Conservation (phyloP, 495 filamentous ascomycete species). For the Neurospora sp. region DNA sequence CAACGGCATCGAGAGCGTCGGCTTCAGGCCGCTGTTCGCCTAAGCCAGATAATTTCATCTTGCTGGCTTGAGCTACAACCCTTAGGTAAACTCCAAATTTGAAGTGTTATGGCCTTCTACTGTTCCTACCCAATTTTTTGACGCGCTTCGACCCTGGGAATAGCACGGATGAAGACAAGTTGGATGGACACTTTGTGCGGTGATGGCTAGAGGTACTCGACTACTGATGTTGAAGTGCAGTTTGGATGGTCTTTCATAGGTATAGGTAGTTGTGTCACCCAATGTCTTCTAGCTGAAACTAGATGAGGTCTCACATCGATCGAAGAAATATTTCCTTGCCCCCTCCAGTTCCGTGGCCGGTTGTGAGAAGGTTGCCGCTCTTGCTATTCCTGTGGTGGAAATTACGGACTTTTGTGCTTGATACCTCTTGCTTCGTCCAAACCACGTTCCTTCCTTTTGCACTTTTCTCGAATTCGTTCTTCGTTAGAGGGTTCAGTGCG, state of each 20-base stretch:
- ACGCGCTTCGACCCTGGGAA: too few species aligned
- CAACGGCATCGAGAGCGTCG: not conserved
- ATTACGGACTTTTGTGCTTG: not conserved
- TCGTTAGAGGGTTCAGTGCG: not conserved
- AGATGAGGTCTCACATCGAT: not conserved
- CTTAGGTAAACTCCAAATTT: too few species aligned
- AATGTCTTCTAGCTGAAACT: not conserved
- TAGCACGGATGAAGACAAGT: not conserved
- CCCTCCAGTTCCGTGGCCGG: not conserved
- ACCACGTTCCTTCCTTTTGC: not conserved
- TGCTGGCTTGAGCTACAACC: too few species aligned
- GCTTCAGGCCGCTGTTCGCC: not conserved
- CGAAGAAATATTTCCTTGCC: not conserved
- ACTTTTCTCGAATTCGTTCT: not conserved
- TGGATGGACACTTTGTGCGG: not conserved
- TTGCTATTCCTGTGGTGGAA: not conserved
- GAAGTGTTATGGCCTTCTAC: too few species aligned
- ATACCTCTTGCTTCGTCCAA: not conserved
- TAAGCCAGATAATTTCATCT: too few species aligned
- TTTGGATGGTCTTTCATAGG: too few species aligned
- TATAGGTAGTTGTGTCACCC: too few species aligned
- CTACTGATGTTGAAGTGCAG: too few species aligned
- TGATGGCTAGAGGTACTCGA: too few species aligned
- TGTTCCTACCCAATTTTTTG: too few species aligned
- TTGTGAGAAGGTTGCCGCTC: not conserved